Evolutionary conservation across 495 filamentous ascomycete species (phyloP).

Genomic region (Talaromyces nanjingensis): DNA sequence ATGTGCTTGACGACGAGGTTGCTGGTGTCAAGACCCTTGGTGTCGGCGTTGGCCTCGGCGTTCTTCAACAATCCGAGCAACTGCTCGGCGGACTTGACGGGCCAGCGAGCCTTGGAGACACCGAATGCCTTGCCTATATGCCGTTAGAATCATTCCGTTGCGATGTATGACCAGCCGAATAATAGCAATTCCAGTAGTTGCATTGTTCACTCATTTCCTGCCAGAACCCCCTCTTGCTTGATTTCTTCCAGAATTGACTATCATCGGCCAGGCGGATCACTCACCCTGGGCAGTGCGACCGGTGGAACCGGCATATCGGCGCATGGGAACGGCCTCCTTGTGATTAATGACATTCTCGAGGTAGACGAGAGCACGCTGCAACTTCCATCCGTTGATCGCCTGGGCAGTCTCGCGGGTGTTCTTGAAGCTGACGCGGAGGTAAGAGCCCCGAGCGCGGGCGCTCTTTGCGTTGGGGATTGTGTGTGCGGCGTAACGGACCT

Average conservation of each 20-base stretch:
- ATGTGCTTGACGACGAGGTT: constrained; percentile 98
- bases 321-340: constrained; percentile 94
- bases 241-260: neutral
- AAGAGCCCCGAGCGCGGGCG: constrained; percentile 93
- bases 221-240: no score
- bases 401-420: constrained; percentile 99
- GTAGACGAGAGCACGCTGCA: constrained; percentile 86
- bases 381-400: constrained; percentile 98
- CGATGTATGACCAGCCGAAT: neutral
- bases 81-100: constrained; percentile 97
- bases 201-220: no score
- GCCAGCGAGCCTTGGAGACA: constrained; percentile 96
- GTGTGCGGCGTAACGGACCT: constrained; percentile 98
- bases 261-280: constrained; percentile 25
- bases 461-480: constrained; percentile 84
- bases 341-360: constrained; percentile 94
- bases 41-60: constrained; percentile 97
- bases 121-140: constrained; percentile 92
- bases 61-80: constrained; percentile 96
- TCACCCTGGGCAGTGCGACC: constrained; percentile 94
- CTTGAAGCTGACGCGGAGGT: constrained; percentile 98
- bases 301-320: constrained; percentile 88
- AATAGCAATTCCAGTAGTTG: neutral
- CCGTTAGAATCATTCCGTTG: neutral
- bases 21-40: constrained; percentile 96